Evolutionary conservation across 164 flowering plant genomes (phyloP), one percentile per base, ranked within the genome.

Genomic region (Macadamia integrifolia): DNA sequence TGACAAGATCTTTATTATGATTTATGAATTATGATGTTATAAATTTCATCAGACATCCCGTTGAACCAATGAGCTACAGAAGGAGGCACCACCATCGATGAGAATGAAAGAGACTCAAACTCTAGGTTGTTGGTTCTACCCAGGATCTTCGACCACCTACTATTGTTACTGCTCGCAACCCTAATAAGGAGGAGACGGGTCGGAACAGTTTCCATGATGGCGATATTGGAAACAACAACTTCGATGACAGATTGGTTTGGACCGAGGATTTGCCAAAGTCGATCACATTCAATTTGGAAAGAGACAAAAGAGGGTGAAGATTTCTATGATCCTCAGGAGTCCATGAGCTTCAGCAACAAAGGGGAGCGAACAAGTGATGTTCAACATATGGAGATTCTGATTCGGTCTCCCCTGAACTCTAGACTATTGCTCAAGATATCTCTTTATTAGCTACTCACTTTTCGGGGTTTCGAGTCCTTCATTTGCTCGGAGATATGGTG

Each of bases 281-380:
- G 52, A 72, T 67, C 31, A 58, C 50, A 28, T 56, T 64, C 35
- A 69, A 60, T 57, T 64, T 71, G 17, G 81, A 75, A 23, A 72
- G 68, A 62, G 83, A 78, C 44, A 0, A 23, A 23, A 23, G 23
- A 23, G 35, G 17, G 44, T 55, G 89, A 84, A 13, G 85, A 84
- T 77, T 91, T 86, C 76, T 85, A 72, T 77, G 93, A 93, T 71
- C 86, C 88, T 9, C 84, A 66, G 52, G 92, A 90, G 6, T 85
- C 93, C 0, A 53, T 86, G 75, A 87, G 97, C 71, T 71, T 57
- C 65, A 52, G 78, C 9, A 86, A 93, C 76, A 70, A 73, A 23
- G 23, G 23, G 23, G 23, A 23, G 23, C 0, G 23, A 23, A 23
- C 23, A 23, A 23, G 23, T 23, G 23, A 23, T 23, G 23, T 23